Conservation (phyloP, 2,329 filamentous ascomycete species). For the Diaporthe nobilis region DNA sequence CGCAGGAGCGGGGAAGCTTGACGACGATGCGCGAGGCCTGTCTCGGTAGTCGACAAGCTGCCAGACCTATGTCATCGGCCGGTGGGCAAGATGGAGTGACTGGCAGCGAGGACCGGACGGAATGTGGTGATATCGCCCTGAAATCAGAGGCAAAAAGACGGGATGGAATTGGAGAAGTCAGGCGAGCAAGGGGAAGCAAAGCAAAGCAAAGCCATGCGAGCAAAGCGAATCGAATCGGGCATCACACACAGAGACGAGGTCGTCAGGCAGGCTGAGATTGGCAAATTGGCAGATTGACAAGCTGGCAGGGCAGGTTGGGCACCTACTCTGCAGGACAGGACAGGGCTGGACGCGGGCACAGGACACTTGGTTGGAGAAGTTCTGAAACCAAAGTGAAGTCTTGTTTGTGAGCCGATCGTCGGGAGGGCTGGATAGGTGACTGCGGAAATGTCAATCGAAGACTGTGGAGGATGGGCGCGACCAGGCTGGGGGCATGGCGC, state of each 20-base stretch:
- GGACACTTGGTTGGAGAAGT: not conserved
- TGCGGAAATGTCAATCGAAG: slow-evolving; percentile 26
- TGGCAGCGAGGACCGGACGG: not conserved
- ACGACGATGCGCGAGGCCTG: slow-evolving; percentile 10
- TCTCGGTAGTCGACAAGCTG: slow-evolving; percentile 33
- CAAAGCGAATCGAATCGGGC: not conserved
- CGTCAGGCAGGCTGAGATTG: slow-evolving; percentile 25
- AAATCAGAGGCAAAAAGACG: slow-evolving; percentile 22
- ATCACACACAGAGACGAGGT: slow-evolving; percentile 5
- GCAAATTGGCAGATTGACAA: not conserved
- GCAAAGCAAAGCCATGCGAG: not conserved
- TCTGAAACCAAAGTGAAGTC: slow-evolving; percentile 17
- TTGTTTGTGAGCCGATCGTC: slow-evolving; percentile 29
- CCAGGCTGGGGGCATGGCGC: slow-evolving; percentile 1
- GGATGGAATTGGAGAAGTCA: slow-evolving; percentile 22
- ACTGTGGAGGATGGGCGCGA: slow-evolving; percentile 7
- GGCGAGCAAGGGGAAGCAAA: not conserved
- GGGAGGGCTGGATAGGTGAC: slow-evolving; percentile 11
- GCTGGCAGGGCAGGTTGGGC: not conserved
- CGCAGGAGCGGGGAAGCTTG: slow-evolving; percentile 38
- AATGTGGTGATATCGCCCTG: slow-evolving; percentile 9
- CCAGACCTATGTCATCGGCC: slow-evolving; percentile 22
- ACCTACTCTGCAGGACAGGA: not conserved
- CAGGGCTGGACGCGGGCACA: slow-evolving; percentile 14
- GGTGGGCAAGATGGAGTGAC: not conserved